Conservation (phyloP, 805 yeast species). For the Candida montana region DNA sequence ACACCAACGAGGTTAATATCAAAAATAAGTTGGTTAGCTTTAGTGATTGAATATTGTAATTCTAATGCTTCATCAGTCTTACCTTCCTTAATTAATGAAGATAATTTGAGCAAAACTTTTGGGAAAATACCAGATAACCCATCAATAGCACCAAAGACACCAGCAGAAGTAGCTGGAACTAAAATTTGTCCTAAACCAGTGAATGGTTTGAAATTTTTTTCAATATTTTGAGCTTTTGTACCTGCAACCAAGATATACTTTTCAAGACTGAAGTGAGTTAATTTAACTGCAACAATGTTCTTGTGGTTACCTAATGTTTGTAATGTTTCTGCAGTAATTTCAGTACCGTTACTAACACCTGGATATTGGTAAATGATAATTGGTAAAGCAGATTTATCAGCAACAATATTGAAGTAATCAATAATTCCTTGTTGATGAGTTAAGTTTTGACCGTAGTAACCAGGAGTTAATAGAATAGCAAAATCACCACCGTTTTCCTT, state of each 20-base stretch:
- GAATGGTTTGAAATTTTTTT: constrained; percentile 36
- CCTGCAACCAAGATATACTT: constrained; percentile 36
- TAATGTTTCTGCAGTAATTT: constrained; percentile 23
- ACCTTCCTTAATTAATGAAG: constrained; percentile 30
- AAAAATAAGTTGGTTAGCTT: constrained; percentile 31
- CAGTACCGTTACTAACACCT: constrained; percentile 31
- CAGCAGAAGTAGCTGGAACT: constrained; percentile 41
- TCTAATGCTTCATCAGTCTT: constrained; percentile 34
- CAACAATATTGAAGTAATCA: constrained; percentile 28
- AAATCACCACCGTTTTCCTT: constrained; percentile 32
- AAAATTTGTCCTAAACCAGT: constrained; percentile 51
- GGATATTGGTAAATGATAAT: constrained; percentile 34
- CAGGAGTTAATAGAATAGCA: constrained; percentile 30
- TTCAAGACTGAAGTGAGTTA: constrained; percentile 44
- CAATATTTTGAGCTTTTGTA: constrained; percentile 30
- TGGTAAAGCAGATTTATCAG: constrained; percentile 30
- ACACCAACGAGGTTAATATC: constrained; percentile 31
- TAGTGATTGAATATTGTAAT: constrained; percentile 38
- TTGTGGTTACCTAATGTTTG: constrained; percentile 27
- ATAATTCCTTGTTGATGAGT: constrained; percentile 30
- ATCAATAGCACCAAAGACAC: constrained; percentile 45
- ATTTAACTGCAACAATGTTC: constrained; percentile 33
- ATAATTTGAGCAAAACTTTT: constrained; percentile 37
- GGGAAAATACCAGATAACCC: constrained; percentile 50
- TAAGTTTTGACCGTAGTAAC: constrained; percentile 31